Evolutionary conservation across 2,329 filamentous ascomycete genomes (phyloP).

Genomic region (Fusarium sp.): DNA sequence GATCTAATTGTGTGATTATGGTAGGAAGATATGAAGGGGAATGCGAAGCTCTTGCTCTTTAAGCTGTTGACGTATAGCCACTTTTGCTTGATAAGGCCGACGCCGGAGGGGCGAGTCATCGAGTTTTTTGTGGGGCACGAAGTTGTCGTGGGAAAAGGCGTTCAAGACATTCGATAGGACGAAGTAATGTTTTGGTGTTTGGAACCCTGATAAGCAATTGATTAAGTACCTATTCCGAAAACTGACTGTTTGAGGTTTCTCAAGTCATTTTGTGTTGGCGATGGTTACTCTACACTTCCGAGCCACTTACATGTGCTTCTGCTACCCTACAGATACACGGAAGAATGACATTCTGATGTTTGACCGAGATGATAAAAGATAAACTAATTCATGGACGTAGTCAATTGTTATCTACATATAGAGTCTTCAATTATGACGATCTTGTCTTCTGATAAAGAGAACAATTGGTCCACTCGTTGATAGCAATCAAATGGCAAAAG

Average conservation of each 20-base stretch:
- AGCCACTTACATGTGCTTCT: background rate
- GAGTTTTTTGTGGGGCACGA: slow-evolving; percentile 38
- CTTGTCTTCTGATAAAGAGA: too few species aligned
- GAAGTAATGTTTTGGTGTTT: slow-evolving; percentile 1
- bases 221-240: background rate
- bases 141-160: background rate
- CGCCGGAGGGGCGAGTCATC: slow-evolving; percentile 47
- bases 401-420: too few species aligned
- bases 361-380: background rate
- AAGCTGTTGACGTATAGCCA: slow-evolving; percentile 19
- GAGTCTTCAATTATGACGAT: too few species aligned
- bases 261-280: background rate
- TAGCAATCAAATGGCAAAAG: too few species aligned
- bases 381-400: too few species aligned
- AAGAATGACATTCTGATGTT: background rate
- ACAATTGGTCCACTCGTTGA: too few species aligned
- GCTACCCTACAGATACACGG: slow-evolving; percentile 6
- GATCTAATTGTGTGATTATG: background rate
- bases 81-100: slow-evolving; percentile 36
- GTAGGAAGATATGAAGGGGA: background rate
- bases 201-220: slow-evolving; percentile 4
- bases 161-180: background rate
- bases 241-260: background rate
- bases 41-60: slow-evolving; percentile 29
- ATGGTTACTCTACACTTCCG: background rate